Base-by-base conservation (phyloP, 164 flowering plant species). In the Vitis rotundifolia region DNA sequence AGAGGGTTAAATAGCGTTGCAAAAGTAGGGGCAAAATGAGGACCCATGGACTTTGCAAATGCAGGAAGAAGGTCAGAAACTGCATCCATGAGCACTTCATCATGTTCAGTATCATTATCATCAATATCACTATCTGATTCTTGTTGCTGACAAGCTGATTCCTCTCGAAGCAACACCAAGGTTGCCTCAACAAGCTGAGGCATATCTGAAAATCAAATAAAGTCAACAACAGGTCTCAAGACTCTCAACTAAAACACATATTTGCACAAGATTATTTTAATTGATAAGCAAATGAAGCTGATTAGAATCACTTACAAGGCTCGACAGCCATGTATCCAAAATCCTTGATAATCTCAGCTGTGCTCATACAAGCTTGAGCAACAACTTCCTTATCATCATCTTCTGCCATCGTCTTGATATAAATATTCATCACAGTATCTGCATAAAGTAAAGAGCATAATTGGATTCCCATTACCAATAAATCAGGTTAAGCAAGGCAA, bases 331-430 rank as follows among this genome's bases (percentile, higher is more conserved):
- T 55, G 71, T 85, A 93, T 64, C 94, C 95, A 83, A 79, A 84
- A 58, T 91, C 97, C 73, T 84, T 90, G 54, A 90, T 76, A 60
- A 90, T 90, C 62, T 95, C 98, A 66, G 88, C 96, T 49, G 77
- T 55, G 57, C 83, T 72, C 79, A 76, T 87, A 69, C 99, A 95
- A 75, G 97, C 93, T 78, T 95, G 94, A 66, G 99, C 97, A 74
- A 93, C 99, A 60, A 95, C 98, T 84, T 93, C 99, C 85, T 95
- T 93, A 78, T 95, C 99, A 80, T 93, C 99, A 83, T 95, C 98
- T 54, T 87, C 94, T 31, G 80, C 77, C 93, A 95, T 90, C 56
- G 89, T 81, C 82, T 91, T 95, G 65, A 95, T 86, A 79, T 81
- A 88, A 44, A 89, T 90, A 48, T 82, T 82, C 91, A 93, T 83